Conservation (phyloP, 495 filamentous ascomycete species). For the Baudoinia panamericana region DNA sequence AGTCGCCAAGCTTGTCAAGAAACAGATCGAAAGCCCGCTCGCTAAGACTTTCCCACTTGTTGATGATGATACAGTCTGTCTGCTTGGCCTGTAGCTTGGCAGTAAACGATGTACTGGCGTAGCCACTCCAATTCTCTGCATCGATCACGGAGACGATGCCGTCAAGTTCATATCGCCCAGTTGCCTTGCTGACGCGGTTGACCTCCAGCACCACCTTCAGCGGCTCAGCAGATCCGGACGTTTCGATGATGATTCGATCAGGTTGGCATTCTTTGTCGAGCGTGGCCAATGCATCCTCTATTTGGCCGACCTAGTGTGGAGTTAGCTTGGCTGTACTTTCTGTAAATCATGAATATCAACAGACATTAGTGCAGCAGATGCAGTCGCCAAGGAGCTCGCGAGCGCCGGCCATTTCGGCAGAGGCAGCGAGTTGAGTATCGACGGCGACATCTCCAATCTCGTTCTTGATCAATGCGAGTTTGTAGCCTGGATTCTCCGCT, state of each 20-base stretch:
- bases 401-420: conserved; percentile 72
- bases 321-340: too few species aligned
- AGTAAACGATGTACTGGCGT: conserved; percentile 67
- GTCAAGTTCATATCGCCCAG: conserved; percentile 61
- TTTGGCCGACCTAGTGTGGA: too few species aligned
- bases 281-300: conserved; percentile 63
- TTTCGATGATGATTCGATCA: conserved; percentile 88
- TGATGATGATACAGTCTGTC: conserved; percentile 86
- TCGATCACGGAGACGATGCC: conserved; percentile 89
- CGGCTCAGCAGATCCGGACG: conserved; percentile 56
- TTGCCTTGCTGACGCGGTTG: conserved; percentile 58
- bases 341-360: too few species aligned
- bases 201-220: conserved; percentile 40
- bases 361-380: conserved; percentile 97
- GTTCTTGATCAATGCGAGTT: conserved; percentile 90
- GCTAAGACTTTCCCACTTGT: conserved; percentile 76
- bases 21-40: conserved; percentile 69
- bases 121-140: conserved; percentile 94
- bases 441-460: conserved; percentile 92
- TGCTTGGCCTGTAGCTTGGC: conserved; percentile 44
- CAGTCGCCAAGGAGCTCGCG: conserved; percentile 89
- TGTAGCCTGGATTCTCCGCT: conserved; percentile 41
- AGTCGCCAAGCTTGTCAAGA: conserved; percentile 70
- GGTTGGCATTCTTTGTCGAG: conserved; percentile 48
- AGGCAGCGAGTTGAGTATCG: conserved; percentile 77